A percentile compares a stretch with the other conserved stretches of the same genome.
phyloP scores from a whole-genome alignment of 257 asterid genomes.

The Salvia miltiorrhiza region DNA sequence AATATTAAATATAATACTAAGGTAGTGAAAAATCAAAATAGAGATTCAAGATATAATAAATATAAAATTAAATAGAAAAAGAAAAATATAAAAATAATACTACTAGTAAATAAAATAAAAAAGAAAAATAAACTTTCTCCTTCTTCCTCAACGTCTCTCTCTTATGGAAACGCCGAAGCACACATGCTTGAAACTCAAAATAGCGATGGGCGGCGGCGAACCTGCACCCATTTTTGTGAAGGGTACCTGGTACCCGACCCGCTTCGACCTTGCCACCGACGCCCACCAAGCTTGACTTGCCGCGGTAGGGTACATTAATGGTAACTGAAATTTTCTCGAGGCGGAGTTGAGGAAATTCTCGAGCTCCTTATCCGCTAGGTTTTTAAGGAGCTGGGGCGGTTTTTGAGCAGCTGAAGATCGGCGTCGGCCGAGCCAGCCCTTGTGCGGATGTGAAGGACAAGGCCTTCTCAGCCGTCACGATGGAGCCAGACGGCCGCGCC shows the following conservation, averaged over 20 bases:
- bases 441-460: slow-evolving; percentile 83
- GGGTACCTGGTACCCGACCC: slow-evolving; percentile 77
- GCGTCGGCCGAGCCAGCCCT: slow-evolving; percentile 99
- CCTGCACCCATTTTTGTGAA: slow-evolving; percentile 68
- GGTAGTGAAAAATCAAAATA: too few species aligned
- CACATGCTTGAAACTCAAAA: slow-evolving; percentile 74
- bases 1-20: too few species aligned
- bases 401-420: slow-evolving; percentile 78
- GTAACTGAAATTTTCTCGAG: slow-evolving; percentile 27
- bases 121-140: too few species aligned
- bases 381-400: slow-evolving; percentile 76
- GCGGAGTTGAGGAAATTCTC: slow-evolving; percentile 92
- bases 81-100: too few species aligned
- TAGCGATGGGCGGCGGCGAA: slow-evolving; percentile 24
- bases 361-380: slow-evolving; percentile 71
- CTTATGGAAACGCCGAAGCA: slow-evolving; percentile 48
- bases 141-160: too few species aligned
- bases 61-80: too few species aligned
- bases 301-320: slow-evolving; percentile 40
- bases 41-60: too few species aligned
- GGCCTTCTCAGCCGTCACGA: slow-evolving; percentile 88
- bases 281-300: slow-evolving; percentile 73
- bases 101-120: too few species aligned
- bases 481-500: slow-evolving; percentile 30
- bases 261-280: slow-evolving; percentile 68